Evolutionary conservation across 345 rosid genomes (phyloP).

Genomic region (Citrus inodora): DNA sequence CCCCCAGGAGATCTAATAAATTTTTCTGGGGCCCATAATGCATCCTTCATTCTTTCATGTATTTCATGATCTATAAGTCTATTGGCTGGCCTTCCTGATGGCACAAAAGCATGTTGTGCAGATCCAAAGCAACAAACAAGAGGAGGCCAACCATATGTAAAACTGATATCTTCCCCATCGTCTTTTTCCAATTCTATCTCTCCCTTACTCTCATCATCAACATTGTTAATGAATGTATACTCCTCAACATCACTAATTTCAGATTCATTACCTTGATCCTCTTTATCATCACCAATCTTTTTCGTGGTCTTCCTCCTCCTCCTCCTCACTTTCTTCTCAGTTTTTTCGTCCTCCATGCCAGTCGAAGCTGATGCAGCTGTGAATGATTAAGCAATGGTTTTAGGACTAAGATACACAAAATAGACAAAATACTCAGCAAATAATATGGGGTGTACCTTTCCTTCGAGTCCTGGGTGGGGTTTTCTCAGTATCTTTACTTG

Average conservation of each 20-base stretch:
- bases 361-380: constrained; percentile 41
- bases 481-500: constrained; percentile 27
- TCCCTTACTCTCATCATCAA: constrained; percentile 51
- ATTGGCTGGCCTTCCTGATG: constrained; percentile 81
- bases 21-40: constrained; percentile 68
- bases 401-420: constrained; percentile 4
- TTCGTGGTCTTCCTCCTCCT: constrained; percentile 29
- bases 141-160: constrained; percentile 87
- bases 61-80: constrained; percentile 71
- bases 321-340: constrained; percentile 51
- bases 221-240: constrained; percentile 22
- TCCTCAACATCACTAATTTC: constrained; percentile 49
- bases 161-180: constrained; percentile 65
- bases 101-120: constrained; percentile 83
- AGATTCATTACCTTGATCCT: constrained; percentile 37
- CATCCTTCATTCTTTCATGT: constrained; percentile 64
- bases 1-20: constrained; percentile 83
- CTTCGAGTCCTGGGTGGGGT: constrained; percentile 31
- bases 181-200: constrained; percentile 58
- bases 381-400: constrained; percentile 10
- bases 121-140: constrained; percentile 96
- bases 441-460: constrained; percentile 38
- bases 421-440: constrained; percentile 6
- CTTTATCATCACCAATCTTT: constrained; percentile 37
- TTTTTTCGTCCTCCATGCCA: constrained; percentile 39